Conservation (phyloP, 805 yeast species). For the Cyberlindnera xylosilytica region DNA sequence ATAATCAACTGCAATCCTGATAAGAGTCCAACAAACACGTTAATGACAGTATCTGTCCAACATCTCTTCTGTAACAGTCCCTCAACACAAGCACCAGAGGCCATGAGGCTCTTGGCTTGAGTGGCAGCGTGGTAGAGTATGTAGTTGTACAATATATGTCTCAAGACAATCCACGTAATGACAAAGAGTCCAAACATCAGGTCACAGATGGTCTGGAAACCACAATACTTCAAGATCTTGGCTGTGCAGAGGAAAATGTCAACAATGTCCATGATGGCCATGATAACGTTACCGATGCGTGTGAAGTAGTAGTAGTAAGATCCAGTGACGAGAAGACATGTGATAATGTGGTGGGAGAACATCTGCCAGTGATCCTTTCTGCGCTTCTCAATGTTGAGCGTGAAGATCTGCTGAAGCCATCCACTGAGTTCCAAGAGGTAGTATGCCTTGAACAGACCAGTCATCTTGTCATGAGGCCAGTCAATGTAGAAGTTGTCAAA, state of each 20-base stretch:
- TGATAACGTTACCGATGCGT: slow-evolving; percentile 73
- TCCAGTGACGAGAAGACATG: slow-evolving; percentile 62
- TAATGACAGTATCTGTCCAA: slow-evolving; percentile 43
- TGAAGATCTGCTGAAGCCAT: slow-evolving; percentile 80
- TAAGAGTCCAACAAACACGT: slow-evolving; percentile 50
- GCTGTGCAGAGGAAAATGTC: slow-evolving; percentile 73
- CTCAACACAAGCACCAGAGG: slow-evolving; percentile 38
- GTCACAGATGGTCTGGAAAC: slow-evolving; percentile 61
- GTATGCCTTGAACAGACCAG: slow-evolving; percentile 55
- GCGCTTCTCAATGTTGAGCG: slow-evolving; percentile 70
- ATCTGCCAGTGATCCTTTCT: slow-evolving; percentile 84
- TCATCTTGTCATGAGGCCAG: slow-evolving; percentile 73
- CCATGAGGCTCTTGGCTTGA: slow-evolving; percentile 45
- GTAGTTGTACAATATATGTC: slow-evolving; percentile 74
- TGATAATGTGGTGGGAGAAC: slow-evolving; percentile 86
- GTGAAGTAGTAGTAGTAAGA: slow-evolving; percentile 72
- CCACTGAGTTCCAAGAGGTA: slow-evolving; percentile 70
- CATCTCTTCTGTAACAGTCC: slow-evolving; percentile 41
- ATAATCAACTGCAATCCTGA: slow-evolving; percentile 65
- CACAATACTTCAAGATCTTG: slow-evolving; percentile 73
- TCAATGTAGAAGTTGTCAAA: slow-evolving; percentile 55
- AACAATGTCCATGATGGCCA: slow-evolving; percentile 79
- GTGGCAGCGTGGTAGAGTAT: slow-evolving; percentile 57
- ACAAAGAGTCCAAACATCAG: slow-evolving; percentile 64
- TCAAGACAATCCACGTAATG: slow-evolving; percentile 61